Base-by-base conservation (phyloP, 495 filamentous ascomycete species). In the Opeltia flavorubescens region DNA sequence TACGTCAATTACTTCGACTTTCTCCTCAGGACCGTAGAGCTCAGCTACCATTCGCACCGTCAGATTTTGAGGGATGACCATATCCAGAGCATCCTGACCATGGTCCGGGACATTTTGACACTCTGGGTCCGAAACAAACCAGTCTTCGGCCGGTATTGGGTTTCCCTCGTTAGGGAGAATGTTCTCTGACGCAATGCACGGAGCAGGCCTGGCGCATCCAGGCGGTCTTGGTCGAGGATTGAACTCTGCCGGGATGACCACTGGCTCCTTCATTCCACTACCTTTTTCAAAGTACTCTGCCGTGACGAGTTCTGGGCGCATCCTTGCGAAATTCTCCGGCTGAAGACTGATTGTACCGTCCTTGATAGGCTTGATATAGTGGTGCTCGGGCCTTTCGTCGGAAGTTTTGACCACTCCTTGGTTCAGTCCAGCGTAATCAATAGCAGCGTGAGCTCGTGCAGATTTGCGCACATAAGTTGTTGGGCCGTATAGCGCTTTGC, bases 351-450 rank as follows among this genome's bases (percentile, higher is more conserved):
- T 75, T 35, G 69, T 78, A 17, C 80, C 77, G 51, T 84, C 74
- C 47, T 80, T 80, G 55, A 86, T 80, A 13, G 75, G 75, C 51
- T 78, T 69, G 29, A 86, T 77, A 53, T 84, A 86, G 50, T 83
- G 82, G 51, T 86, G 82, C 47, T 85, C 77, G 29, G 72, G 62
- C n/a, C 73, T 73, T 44, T 86, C 78, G 29, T 74, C 75, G 18
- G 80, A 78, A 5, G 79, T 78, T 54, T 79, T 81, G 21, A 84
- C 66, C 5, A 83, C 68, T n/a, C 82, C 82, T 50, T 82, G 76
- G 51, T 86, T 78, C 9, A 86, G 68, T 25, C 80, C 80, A 27
- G 80, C 81, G 57, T 86, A 86, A 56, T 86, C 82, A 43, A 86
- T 84, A 2, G 79, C 73, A 23, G 75, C 80, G 36, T 80, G 80